Evolutionary conservation across 257 asterid genomes (phyloP).

Genomic region (Salvia rosmarinus): DNA sequence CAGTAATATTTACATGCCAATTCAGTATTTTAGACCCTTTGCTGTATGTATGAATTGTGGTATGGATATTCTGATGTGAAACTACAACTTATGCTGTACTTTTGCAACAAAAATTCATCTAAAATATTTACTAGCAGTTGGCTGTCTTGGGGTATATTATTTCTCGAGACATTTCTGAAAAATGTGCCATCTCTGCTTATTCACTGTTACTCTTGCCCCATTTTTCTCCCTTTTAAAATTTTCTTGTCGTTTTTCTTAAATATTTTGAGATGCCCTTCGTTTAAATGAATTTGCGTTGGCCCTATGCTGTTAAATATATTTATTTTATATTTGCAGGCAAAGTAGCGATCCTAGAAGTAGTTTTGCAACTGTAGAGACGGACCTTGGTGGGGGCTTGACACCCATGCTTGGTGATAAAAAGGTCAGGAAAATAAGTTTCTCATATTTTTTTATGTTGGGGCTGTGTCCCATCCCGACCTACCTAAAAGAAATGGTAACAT

Average conservation of each 20-base stretch:
- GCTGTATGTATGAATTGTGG: neutral
- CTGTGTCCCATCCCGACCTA: neutral
- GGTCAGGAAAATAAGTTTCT: conserved; percentile 42
- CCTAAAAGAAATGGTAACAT: neutral
- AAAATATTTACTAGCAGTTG: neutral
- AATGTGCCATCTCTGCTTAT: neutral
- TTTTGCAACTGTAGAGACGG: conserved; percentile 86
- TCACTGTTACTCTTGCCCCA: neutral
- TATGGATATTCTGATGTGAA: neutral
- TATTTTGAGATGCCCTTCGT: neutral
- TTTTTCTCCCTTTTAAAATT: neutral
- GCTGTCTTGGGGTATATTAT: neutral
- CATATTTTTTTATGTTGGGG: neutral
- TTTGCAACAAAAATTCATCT: neutral
- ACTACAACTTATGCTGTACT: neutral
- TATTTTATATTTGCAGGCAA: conserved; percentile 60
- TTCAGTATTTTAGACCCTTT: neutral
- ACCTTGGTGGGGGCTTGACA: conserved; percentile 86
- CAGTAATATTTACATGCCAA: neutral
- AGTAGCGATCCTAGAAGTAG: conserved; percentile 88
- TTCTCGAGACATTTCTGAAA: neutral
- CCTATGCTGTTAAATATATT: neutral
- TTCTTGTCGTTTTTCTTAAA: too few relatives aligned
- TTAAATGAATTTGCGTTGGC: neutral
- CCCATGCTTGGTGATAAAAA: conserved; percentile 97